Evolutionary conservation across 805 yeast genomes (phyloP).

Genomic region (Debaryomyces tyrocola): DNA sequence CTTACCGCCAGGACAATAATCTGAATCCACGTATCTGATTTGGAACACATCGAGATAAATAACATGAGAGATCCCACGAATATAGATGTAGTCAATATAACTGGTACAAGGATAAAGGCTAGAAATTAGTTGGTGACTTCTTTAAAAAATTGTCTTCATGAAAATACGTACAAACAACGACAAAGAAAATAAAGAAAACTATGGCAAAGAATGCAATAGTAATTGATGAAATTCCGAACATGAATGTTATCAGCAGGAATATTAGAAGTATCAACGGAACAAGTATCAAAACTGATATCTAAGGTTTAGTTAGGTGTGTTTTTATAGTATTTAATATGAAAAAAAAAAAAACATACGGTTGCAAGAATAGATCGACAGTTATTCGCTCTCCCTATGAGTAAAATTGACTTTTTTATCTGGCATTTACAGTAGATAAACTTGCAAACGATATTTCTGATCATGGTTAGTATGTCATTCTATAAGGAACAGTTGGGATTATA

Average conservation of each 20-base stretch:
- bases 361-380: background rate
- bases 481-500: no score
- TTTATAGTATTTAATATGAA: no score
- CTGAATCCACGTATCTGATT: background rate
- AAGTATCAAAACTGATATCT: background rate
- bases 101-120: slow-evolving; percentile 2
- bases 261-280: background rate
- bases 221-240: slow-evolving; percentile 16
- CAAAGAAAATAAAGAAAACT: slow-evolving; percentile 6
- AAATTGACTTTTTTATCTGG: background rate
- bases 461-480: background rate
- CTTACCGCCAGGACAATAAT: background rate
- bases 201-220: slow-evolving; percentile 8
- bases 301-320: background rate
- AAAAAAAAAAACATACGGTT: background rate
- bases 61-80: background rate
- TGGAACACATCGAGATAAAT: background rate
- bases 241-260: background rate
- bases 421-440: background rate
- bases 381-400: background rate
- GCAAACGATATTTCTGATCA: background rate
- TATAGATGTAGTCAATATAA: background rate
- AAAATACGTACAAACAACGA: slow-evolving; percentile 12
- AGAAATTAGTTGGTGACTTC: background rate
- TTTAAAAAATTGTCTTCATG: background rate